Evolutionary conservation across 345 rosid genomes (phyloP), one percentile per base, ranked within the genome.

Genomic region (Aethionema arabicum): DNA sequence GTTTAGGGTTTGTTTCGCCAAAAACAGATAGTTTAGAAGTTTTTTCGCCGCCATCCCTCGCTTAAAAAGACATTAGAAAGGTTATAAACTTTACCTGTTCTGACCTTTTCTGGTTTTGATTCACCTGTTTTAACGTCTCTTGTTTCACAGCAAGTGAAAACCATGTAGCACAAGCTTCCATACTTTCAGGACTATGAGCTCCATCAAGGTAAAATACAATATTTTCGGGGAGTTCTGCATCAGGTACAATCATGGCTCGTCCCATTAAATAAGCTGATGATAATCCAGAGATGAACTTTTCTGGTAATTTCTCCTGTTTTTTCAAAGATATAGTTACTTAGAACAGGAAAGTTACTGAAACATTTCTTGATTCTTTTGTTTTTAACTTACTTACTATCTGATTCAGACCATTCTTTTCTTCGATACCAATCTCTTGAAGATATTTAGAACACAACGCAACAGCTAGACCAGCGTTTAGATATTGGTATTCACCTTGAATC

Each of bases 171-270:
- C 98, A 91, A 33, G 75, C 90, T 60, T 86, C 96, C 88, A 91
- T 88, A 79, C 98, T 91, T 65, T 91, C 96, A 31, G 98, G 96
- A 77, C 92, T 86, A 68, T 91, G 96, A 71, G 98, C 98, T 76
- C 98, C 98, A 76, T 91, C 98, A 73, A 91, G 75, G 72, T 85
- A 91, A 77, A 79, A 91, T 45, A 80, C 69, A 42, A 91, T 80
- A 75, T 84, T 81, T 46, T 86, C 95, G 45, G 79, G 50, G 2
- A 61, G 77, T 68, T 81, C 85, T 66, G 59, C 66, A 72, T 89
- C 97, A 21, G 79, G 79, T 51, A 90, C 87, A 29, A 83, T 67
- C 72, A 90, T 95, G 33, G 97, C 98, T 12, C 98, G 82, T 67
- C 98, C 98, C 70, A 81, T 87, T 64, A 92, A 69, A 69, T 81